Base-by-base conservation (phyloP, 2,329 filamentous ascomycete species). In the Chrysosporium keratinophilum region DNA sequence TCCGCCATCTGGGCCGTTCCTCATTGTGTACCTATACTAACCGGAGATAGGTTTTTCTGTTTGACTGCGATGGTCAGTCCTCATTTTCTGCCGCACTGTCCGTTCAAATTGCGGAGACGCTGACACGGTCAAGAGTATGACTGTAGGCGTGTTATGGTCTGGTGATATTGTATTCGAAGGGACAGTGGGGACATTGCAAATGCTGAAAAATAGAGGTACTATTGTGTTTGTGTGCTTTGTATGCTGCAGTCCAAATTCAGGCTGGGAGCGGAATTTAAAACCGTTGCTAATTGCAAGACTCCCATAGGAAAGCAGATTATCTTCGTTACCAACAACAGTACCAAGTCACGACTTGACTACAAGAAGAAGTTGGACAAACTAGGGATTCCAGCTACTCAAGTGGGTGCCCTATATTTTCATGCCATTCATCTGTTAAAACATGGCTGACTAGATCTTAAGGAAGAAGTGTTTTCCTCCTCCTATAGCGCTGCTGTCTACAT, bases 251-350 rank as follows among this genome's bases (percentile, higher is more conserved):
- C 15, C 2, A 28, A 19, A 41, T n/a, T 3, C 7, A 7, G 23
- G 12, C 10, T 20, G 9, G 10, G 14, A 14, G 9, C 6, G 20
- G 19, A 2, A 3, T 12, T 31, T 51, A 14, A 40, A 31, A 19
- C 2, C 5, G 34, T 43, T 46, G 20, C 47, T 39, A 48, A 35
- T 42, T 34, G 39, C 34, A 35, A 15, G 23, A 40, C 11, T 23
- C 50, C 50, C 19, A 31, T 58, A 93, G 90, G 88, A 66, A 98
- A 98, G 71, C 85, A 85, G 67, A 79, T 93, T 34, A 83, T 98
- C 52, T 98, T 98, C 67, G 93, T 98, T 50, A 98, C 93, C 40
- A 98, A 98, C 75, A 98, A 98, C 75, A 96, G 89, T 65, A 97
- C 93, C 54, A 98, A 98, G 69, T 95, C 91, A 10, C 85, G 93